Percentiles rank a stretch among this genome's conserved stretches.
Evolutionary conservation across 148 eudicot genomes (phyloP).

Genomic region (Vaccinium darrowii): DNA sequence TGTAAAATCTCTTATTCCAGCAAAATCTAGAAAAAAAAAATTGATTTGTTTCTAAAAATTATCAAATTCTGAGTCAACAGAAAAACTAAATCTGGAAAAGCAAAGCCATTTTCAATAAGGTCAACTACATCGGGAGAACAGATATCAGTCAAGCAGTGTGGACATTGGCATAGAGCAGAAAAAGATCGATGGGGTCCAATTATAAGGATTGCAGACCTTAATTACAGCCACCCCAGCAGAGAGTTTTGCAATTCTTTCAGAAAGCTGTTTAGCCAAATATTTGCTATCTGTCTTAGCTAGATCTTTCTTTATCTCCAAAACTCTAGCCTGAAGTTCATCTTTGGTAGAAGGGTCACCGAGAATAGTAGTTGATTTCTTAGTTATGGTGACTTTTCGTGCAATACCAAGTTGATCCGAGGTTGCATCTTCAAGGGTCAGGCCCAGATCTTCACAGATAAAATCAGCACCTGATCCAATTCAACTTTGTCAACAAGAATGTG

Average conservation of each 20-base stretch:
- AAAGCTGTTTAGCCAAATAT: slow-evolving; percentile 55
- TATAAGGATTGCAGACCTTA: slow-evolving; percentile 50
- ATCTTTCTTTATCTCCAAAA: slow-evolving; percentile 89
- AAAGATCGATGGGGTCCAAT: background rate
- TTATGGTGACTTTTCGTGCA: slow-evolving; percentile 73
- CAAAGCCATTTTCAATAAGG: slow-evolving; percentile 8
- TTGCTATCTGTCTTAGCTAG: slow-evolving; percentile 66
- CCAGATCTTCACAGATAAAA: slow-evolving; percentile 81
- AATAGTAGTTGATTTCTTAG: slow-evolving; percentile 71
- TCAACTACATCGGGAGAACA: slow-evolving; percentile 6
- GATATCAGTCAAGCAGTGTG: background rate
- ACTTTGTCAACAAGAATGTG: slow-evolving; percentile 10
- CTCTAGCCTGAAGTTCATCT: slow-evolving; percentile 85
- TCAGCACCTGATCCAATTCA: slow-evolving; percentile 70
- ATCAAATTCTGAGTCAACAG: background rate
- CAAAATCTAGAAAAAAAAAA: background rate
- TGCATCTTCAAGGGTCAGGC: slow-evolving; percentile 59
- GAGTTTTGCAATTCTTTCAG: slow-evolving; percentile 87
- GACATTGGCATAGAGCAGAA: background rate
- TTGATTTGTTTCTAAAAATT: background rate
- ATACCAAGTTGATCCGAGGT: slow-evolving; percentile 97
- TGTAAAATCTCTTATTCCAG: background rate
- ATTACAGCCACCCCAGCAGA: slow-evolving; percentile 87
- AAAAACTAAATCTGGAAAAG: slow-evolving; percentile 7
- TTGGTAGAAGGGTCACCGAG: slow-evolving; percentile 78